Base-by-base conservation (phyloP, 2,329 filamentous ascomycete genomes). In the Colletotrichum navitas region DNA sequence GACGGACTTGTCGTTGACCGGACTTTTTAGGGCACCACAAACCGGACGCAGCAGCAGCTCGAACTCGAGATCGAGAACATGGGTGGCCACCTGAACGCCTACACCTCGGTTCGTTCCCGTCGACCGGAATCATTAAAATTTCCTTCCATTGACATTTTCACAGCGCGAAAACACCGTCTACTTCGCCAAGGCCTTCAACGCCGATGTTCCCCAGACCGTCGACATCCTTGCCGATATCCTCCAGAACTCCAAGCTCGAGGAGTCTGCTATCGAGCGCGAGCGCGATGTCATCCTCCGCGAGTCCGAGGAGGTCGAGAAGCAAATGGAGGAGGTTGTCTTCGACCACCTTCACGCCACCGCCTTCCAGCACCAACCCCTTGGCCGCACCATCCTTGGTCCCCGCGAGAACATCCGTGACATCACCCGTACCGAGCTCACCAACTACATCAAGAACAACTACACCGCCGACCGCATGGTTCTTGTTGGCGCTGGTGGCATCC, bases 31-130 rank as follows among this genome's bases (percentile, higher is more conserved):
- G 96, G 96, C 79, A 99, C 96, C 77, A 89, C 93, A 84, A 97
- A 93, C 88, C 91, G 96, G 85, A 94, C 93, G 76, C 96, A 99
- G 86, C 93, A 97, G 83, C 96, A 99, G 87, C 89, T 99, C 82
- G 96, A 99, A 88, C 92, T 99, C 76, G 96, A 99, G 88, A 98
- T 99, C 81, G 96, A 99, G 90, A 99, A 99, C 88, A 98, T 99
- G 94, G 96, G 96, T 83, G 96, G 94, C 76, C 96, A 99, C 87
- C 90, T 99, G 79, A 99, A 99, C 86, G 96, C 96, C 83, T 99
- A 99, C 89, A 99, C 96, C 79, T 98, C 95, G 88, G 95, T 98
- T 91, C 80, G 92, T 85, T 60, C 69, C 60, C 36, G 43, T 64
- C 69, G 60, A 64, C 65, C 69, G 65, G 55, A 62, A 62, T 16